Conservation (phyloP, 2,329 filamentous ascomycete genomes). For the Polychaeton citri region DNA sequence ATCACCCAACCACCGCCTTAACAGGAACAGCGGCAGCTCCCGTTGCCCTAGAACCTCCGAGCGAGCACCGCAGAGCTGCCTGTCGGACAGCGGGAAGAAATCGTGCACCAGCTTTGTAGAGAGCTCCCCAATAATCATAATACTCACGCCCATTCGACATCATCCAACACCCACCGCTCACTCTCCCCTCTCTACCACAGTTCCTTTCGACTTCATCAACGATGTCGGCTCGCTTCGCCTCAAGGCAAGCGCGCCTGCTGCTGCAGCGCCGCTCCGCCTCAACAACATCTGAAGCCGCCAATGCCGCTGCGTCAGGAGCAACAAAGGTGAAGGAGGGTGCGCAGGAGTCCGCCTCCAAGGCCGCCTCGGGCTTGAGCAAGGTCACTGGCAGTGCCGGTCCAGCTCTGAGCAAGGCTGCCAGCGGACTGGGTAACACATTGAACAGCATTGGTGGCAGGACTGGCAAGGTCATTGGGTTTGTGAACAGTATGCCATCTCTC, state of each 20-base stretch:
- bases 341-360: constrained; percentile 42
- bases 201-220: constrained; percentile 11
- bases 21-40: not conserved
- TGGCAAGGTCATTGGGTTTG: constrained; percentile 61
- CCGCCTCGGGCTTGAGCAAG: constrained; percentile 67
- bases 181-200: constrained; percentile 7
- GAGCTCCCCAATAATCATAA: too few relatives aligned
- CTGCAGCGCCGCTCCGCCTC: constrained; percentile 36
- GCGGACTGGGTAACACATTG: constrained; percentile 51
- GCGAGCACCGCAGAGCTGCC: constrained; percentile 3
- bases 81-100: constrained; percentile 1
- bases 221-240: constrained; percentile 36
- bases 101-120: not conserved
- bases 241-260: constrained; percentile 29
- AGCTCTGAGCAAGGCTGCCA: constrained; percentile 59
- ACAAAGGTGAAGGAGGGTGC: constrained; percentile 32
- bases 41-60: not conserved
- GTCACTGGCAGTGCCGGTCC: constrained; percentile 71
- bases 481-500: constrained; percentile 78
- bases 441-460: constrained; percentile 72
- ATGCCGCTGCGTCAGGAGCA: constrained; percentile 24
- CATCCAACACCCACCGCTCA: constrained; percentile 7
- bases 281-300: constrained; percentile 33
- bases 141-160: constrained; percentile 5
- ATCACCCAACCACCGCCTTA: not conserved